Base-by-base conservation (phyloP, 306 rosid genomes). In the Psophocarpus tetragonolobus region DNA sequence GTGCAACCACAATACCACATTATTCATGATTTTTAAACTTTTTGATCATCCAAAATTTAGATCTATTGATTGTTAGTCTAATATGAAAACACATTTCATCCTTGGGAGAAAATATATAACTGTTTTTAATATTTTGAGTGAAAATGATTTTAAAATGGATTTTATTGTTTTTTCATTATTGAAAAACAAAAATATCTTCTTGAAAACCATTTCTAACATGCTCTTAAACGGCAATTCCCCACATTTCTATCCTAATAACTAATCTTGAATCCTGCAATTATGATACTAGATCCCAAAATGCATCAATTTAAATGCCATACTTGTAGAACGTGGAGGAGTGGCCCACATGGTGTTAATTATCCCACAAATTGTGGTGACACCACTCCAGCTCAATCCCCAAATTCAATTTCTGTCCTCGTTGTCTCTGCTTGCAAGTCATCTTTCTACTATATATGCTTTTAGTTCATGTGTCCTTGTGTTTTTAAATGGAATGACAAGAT, bases 21-120 rank as follows among this genome's bases (percentile, higher is more conserved):
- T 30, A 33, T 41, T 73, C 15, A 11, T 67, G 24, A 20, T 68
- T 71, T 78, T 47, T 11, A 4, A 29, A 17, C 26, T 36, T 9
- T 73, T 15, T 79, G 15, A 23, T 29, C 20, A 8, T 39, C 60
- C 5, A 54, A 50, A 58, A 29, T 53, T n/a, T 51, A 68, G 32
- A 7, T 2, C 26, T 32, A 8, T 74, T 54, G 42, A 60, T 2
- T 12, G 32, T 20, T 29, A 79, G 32, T 50, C 21, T 60, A 42
- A 41, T 27, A 15, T 39, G 58, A 13, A 62, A 72, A 65, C 35
- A 62, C 33, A 58, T 72, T 80, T 64, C 47, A 36, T 26, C 54
- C 21, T 32, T 11, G 44, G 42, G 21, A 21, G 17, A 42, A 73
- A 58, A 27, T 58, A 39, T 2, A 11, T 23, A 2, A 72, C 11